A percentile compares a stretch with the other conserved stretches of the same genome.
Evolutionary conservation across 805 yeast genomes (phyloP).

Genomic region (Teunomyces cretensis): DNA sequence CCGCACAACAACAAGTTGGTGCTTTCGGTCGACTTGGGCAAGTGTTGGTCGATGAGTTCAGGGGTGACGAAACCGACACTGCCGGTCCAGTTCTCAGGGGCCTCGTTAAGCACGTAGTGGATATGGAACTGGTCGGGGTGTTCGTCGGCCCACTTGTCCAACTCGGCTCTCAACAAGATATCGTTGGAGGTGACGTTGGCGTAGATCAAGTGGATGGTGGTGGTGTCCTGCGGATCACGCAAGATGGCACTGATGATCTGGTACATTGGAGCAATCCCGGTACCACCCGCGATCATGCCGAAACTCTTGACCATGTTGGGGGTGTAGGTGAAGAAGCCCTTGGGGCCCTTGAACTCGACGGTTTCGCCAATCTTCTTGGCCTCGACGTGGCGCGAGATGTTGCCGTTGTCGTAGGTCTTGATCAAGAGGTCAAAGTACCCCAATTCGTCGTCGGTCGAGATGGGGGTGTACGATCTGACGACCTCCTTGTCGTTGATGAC

Average conservation of each 20-base stretch:
- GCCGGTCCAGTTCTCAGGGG: constrained; percentile 74
- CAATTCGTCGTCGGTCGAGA: constrained; percentile 71
- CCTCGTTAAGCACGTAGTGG: constrained; percentile 72
- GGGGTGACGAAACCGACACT: constrained; percentile 78
- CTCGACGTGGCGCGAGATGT: constrained; percentile 73
- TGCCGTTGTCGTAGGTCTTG: constrained; percentile 83
- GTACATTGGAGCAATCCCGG: constrained; percentile 95
- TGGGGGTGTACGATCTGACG: constrained; percentile 87
- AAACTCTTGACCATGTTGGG: constrained; percentile 74
- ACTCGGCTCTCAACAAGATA: constrained; percentile 75
- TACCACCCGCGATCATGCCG: constrained; percentile 95
- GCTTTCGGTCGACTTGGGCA: constrained; percentile 61
- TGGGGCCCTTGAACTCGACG: constrained; percentile 84
- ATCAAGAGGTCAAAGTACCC: constrained; percentile 86
- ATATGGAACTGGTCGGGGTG: constrained; percentile 63
- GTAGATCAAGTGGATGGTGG: constrained; percentile 71
- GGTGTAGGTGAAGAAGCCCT: constrained; percentile 80
- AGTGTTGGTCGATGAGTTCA: constrained; percentile 61
- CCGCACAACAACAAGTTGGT: constrained; percentile 84
- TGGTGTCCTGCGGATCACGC: constrained; percentile 72
- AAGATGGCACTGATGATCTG: constrained; percentile 84
- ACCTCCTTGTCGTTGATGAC: constrained; percentile 75
- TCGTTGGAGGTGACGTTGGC: constrained; percentile 82
- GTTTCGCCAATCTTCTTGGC: constrained; percentile 74
- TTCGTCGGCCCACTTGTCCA: constrained; percentile 60